Base-by-base conservation (phyloP, 768 basidiomycete genomes). In the Pleurotus djamor region DNA sequence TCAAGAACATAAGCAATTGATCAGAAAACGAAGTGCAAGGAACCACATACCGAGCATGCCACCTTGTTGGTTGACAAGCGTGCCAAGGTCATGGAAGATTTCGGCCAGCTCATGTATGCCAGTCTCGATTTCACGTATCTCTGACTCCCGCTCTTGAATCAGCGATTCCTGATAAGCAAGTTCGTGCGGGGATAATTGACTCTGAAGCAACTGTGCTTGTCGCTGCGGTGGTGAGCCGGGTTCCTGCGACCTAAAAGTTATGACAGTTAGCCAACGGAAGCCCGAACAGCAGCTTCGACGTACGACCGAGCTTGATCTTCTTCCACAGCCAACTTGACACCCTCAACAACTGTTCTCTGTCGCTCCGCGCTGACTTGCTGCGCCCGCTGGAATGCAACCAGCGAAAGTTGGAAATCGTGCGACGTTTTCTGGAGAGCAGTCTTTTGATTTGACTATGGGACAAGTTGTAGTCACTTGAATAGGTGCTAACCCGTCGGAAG, bases 31-130 rank as follows among this genome's bases (percentile, higher is more conserved):
- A 28, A 28, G 21, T 1, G 1, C 21, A 28, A 28, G 21, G 21
- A 28, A 28, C 21, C 1, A 28, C 21, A 28, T 63, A 96, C 96
- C 96, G 55, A 99, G 77, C 91, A 98, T 93, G 52, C 85, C 84
- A 10, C 96, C 96, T 71, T 99, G 97, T 69, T 98, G 93, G 60
- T 87, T 85, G 1, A 99, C 96, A 48, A 99, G 80, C 13, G 94
- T 96, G 47, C 96, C 96, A 48, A 99, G 76, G 73, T 98, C 96
- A 52, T 92, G 85, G 81, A 99, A 98, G 68, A 99, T 98, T 73
- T 98, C 94, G 32, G 92, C 85, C 48, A 99, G 74, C 72, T 99
- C 96, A 67, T 96, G 94, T 58, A 99, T 98, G 5, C 97, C 96
- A 5, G 86, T 88, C 73, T 99, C 97, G 54, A 99, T 99, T 69